Evolutionary conservation across 129 eudicot genomes (phyloP).

Genomic region (Arctium lappa): DNA sequence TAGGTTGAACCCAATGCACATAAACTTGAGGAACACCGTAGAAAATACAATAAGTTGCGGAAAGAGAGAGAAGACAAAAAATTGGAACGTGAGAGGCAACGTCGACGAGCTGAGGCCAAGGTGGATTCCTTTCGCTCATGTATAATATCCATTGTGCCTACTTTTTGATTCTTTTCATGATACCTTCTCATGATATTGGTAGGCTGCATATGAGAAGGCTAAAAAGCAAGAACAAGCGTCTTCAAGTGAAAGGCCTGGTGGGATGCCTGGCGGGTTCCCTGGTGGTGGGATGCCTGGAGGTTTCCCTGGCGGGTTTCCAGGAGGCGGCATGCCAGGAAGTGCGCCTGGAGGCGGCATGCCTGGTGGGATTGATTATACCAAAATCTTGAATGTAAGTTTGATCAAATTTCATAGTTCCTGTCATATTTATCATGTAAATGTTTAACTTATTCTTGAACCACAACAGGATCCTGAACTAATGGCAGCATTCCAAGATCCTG

Average conservation of each 20-base stretch:
- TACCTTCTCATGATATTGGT: neutral
- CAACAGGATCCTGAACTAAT: constrained; percentile 79
- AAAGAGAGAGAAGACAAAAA: constrained; percentile 59
- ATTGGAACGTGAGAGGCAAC: constrained; percentile 51
- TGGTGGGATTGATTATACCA: constrained; percentile 55
- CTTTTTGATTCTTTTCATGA: neutral
- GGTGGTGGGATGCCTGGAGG: constrained; percentile 49
- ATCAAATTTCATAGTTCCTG: neutral
- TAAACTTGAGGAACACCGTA: constrained; percentile 73
- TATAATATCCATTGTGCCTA: neutral
- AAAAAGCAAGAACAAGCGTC: constrained; percentile 64
- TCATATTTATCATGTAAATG: neutral
- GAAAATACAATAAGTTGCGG: constrained; percentile 64
- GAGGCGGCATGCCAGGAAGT: constrained; percentile 47
- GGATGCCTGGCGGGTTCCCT: constrained; percentile 45
- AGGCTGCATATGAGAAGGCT: constrained; percentile 81
- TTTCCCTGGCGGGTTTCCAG: constrained; percentile 45
- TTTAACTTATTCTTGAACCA: neutral
- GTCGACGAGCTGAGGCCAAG: constrained; percentile 68
- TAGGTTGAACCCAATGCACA: constrained; percentile 89
- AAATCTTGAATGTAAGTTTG: constrained; percentile 62
- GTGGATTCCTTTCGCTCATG: constrained; percentile 14
- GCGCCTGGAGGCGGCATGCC: constrained; percentile 49
- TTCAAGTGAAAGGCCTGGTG: constrained; percentile 46
- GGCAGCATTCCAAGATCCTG: constrained; percentile 80